Evolutionary conservation across 176 grass and related monocot species (phyloP), one percentile per base, ranked within the genome.

Genomic region (Elaeis guineensis): DNA sequence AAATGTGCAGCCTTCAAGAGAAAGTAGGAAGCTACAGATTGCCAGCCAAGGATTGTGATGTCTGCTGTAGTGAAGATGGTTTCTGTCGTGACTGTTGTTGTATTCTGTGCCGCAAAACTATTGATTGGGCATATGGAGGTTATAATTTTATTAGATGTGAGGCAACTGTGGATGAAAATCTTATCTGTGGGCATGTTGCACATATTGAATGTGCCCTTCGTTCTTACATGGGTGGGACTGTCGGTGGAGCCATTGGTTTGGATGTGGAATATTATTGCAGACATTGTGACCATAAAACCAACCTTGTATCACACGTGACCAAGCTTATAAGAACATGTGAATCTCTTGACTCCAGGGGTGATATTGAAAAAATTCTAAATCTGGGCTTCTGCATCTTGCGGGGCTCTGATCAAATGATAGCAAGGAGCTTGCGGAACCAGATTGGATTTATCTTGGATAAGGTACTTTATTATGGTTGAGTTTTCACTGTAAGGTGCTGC

Each of bases 21-120:
- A 57, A 84, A n/a, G 76, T 65, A 62, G 77, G 75, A 72, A 67
- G 63, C 70, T 60, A 84, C 49, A 58, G 57, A 78, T 74, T 63
- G 65, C 50, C 76, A 64, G 51, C 69, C 48, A 72, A 73, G 59
- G 73, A 83, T 64, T 98, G 93, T 54, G 77, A 83, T 64, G 76
- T 98, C 52, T 98, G 84, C 76, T 98, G 87, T 56, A 61, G 49
- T 56, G 69, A 75, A 58, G 66, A 70, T 75, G 70, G 77, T 71
- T 98, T 98, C 69, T 98, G 93, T 32, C 78, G 69, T 59, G 72
- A 85, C 71, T 98, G 93, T 75, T 98, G 93, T 75, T 98, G 93
- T 51, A 83, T 92, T 67, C 73, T 98, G 44, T 98, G 93, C 69
- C 35, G 57, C 49, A 88, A 25, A 57, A 61, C 64, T 28, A 61